Evolutionary conservation across 2,329 filamentous ascomycete species (phyloP), one percentile per base, ranked within the genome.

Genomic region (Aspergillus novofumigatus): DNA sequence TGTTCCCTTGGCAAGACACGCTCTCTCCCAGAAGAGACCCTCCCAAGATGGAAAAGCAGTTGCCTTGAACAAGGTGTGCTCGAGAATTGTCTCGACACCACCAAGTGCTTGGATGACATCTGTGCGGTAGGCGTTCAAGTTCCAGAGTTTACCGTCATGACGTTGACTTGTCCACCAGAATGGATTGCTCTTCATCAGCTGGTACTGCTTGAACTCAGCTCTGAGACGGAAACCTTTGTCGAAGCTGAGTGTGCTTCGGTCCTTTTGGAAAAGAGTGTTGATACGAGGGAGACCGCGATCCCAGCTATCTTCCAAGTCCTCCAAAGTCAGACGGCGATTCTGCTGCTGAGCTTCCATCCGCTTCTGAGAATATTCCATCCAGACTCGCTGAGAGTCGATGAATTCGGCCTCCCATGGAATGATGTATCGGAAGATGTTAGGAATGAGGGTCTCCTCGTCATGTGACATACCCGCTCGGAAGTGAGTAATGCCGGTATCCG

Each of bases 161-260:
- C 94, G 83, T 75, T 97, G 93, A 68, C 90, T 96, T 3, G 94
- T 99, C 94, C 94, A 99, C 92, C 92, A 97, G 81, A 97, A 97
- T 0, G 94, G 94, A 72, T 97, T 97, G 77, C 89, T 95, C 85
- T 96, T 97, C 93, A 99, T 97, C 59, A 97, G 81, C 74, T 97
- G 93, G 72, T 97, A 99, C 29, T 94, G 87, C 81, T 99, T 99
- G 81, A 99, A 99, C 73, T 99, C 94, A 10, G 93, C 91, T 54
- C 94, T 85, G 14, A 92, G 87, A 65, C 94, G 88, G 87, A 97
- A 99, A 54, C 94, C 94, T 78, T 99, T 99, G 79, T 99, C 94
- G 69, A 99, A 99, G 69, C 91, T 96, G 62, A 99, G 83, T 0
- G 94, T 99, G 73, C 92, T 97, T 68, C 94, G 85, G 67, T 99